phyloP scores from a whole-genome alignment of 2,329 filamentous ascomycete species.

The Cladosporium halotolerans region DNA sequence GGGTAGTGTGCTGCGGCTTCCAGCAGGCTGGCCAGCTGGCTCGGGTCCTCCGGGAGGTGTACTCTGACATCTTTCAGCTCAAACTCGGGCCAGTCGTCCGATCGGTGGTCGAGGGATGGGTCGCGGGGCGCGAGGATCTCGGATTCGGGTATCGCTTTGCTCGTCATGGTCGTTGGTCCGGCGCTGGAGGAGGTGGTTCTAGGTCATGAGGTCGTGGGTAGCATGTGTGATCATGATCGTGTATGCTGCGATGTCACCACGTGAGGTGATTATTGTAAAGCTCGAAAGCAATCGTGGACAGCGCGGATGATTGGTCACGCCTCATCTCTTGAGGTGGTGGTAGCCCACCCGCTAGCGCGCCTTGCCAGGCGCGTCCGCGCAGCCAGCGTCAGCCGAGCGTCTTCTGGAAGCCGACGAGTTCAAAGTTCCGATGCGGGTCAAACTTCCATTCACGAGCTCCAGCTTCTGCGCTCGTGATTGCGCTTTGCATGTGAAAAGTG shows the following conservation, averaged over 20 bases:
- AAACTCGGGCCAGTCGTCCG: constrained; percentile 54
- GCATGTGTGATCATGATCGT: not conserved
- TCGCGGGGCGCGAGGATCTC: constrained; percentile 38
- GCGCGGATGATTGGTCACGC: too few species aligned
- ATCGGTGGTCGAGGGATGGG: constrained; percentile 35
- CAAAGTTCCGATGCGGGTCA: too few species aligned
- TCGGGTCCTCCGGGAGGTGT: constrained; percentile 15
- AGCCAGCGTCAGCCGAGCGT: too few species aligned
- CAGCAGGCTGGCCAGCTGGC: constrained; percentile 51
- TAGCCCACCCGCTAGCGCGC: too few species aligned
- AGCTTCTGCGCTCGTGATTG: too few species aligned
- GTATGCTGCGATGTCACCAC: not conserved
- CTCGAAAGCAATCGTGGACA: not conserved
- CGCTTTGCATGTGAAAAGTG: too few species aligned
- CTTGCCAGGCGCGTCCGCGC: too few species aligned
- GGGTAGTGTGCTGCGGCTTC: constrained; percentile 55
- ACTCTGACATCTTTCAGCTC: constrained; percentile 56
- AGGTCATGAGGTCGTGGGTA: constrained; percentile 3
- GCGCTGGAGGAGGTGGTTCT: not conserved
- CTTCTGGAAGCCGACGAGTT: too few species aligned
- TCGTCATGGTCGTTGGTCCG: constrained; percentile 22
- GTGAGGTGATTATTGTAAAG: too few species aligned
- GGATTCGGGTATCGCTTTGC: constrained; percentile 23
- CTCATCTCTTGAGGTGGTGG: too few species aligned
- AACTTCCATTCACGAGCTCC: not conserved